Conservation (phyloP, 257 asterid genomes). For the Solanum neorickii region DNA sequence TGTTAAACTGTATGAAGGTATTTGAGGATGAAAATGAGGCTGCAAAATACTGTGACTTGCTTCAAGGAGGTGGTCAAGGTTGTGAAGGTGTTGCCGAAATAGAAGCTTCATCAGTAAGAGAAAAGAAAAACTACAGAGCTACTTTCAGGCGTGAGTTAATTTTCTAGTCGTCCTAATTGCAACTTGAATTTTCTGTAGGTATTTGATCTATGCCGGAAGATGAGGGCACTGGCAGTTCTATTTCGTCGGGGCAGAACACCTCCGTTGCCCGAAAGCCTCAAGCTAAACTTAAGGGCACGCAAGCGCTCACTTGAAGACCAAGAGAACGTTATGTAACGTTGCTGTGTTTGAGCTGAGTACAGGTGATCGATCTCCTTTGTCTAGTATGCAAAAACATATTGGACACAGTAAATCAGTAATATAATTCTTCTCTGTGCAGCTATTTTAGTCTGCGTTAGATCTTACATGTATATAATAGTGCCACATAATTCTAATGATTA, state of each 20-base stretch:
- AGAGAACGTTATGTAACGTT: constrained; percentile 11
- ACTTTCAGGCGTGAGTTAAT: not conserved
- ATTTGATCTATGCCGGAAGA: constrained; percentile 73
- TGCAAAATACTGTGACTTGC: constrained; percentile 78
- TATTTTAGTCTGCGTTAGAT: not conserved
- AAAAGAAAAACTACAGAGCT: not conserved
- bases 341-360: not conserved
- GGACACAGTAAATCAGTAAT: not conserved
- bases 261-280: constrained; percentile 71
- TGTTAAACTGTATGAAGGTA: constrained; percentile 25
- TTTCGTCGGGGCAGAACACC: constrained; percentile 80
- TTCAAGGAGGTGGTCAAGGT: constrained; percentile 84
- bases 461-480: not conserved
- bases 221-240: constrained; percentile 76
- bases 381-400: not conserved
- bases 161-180: not conserved
- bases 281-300: constrained; percentile 70
- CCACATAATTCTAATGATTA: not conserved
- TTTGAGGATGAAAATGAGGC: constrained; percentile 93
- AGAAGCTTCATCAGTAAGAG: constrained; percentile 85
- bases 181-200: constrained; percentile 34
- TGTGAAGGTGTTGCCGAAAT: constrained; percentile 95
- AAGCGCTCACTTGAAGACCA: constrained; percentile 85
- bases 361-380: not conserved
- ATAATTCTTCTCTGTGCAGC: not conserved